Conservation (phyloP, 1,284 basidiomycete species). For the Boletus mariae region DNA sequence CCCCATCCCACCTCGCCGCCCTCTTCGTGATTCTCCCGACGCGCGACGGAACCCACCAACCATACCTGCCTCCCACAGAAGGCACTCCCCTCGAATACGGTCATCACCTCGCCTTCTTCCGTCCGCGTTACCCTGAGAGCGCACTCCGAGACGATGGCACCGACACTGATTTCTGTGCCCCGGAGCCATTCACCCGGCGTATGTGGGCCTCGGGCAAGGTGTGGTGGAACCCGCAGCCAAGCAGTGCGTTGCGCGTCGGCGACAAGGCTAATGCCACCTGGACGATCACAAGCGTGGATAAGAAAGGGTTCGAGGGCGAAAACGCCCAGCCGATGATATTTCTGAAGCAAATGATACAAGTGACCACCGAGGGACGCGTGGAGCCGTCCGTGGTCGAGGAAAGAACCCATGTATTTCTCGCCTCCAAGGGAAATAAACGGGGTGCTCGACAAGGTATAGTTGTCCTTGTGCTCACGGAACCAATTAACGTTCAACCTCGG, state of each 20-base stretch:
- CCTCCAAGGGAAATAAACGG: slow-evolving; percentile 31
- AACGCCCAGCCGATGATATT: slow-evolving; percentile 66
- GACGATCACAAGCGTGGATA: slow-evolving; percentile 52
- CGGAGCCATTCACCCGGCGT: slow-evolving; percentile 67
- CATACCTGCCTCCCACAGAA: slow-evolving; percentile 35
- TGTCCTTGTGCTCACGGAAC: neutral
- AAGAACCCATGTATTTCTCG: slow-evolving; percentile 72
- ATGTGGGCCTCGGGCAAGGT: slow-evolving; percentile 85
- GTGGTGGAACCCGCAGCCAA: slow-evolving; percentile 49
- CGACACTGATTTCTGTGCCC: slow-evolving; percentile 66
- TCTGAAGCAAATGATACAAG: slow-evolving; percentile 62
- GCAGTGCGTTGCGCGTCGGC: slow-evolving; percentile 49
- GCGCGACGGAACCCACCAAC: slow-evolving; percentile 48
- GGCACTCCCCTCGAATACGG: slow-evolving; percentile 53
- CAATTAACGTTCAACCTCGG: neutral
- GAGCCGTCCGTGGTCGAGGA: slow-evolving; percentile 60
- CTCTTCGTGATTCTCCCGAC: slow-evolving; percentile 70
- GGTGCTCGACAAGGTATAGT: slow-evolving; percentile 42
- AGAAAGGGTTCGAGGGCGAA: slow-evolving; percentile 57
- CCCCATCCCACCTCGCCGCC: slow-evolving; percentile 52
- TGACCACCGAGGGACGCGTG: slow-evolving; percentile 38
- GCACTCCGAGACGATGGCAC: slow-evolving; percentile 68
- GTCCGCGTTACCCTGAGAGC: slow-evolving; percentile 57
- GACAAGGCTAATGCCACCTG: slow-evolving; percentile 48
- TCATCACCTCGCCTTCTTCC: slow-evolving; percentile 75